Evolutionary conservation across 306 rosid genomes (phyloP), one percentile per base, ranked within the genome.

Genomic region (Dryas octopetala): DNA sequence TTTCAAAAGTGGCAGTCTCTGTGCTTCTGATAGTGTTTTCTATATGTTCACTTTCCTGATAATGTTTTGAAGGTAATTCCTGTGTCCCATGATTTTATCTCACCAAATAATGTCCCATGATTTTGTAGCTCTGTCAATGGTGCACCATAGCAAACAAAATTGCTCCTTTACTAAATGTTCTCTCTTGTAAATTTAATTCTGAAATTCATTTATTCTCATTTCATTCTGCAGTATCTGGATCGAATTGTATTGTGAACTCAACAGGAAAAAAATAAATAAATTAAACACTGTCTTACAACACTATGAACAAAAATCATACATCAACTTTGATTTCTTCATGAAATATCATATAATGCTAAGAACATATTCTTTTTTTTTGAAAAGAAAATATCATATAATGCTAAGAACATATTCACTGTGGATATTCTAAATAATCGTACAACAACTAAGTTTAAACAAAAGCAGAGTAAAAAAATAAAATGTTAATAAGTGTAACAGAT

Each of bases 1-100:
- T 82, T 76, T 41, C 50, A 3, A 47, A 71, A 48, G 38, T 81
- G 54, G 78, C 74, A 62, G 52, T 83, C 54, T 76, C 63, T 71
- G 53, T 81, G 66, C 52, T 79, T 76, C 66, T 85, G 63, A 54
- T 84, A 76, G 7, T 79, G 55, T 62, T 85, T 84, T 75, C 76
- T 71, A 57, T 79, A 58, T 84, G 78, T 71, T 75, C 70, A 64
- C 62, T 15, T 38, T 68, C 51, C 65, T 59, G 68, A 60, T 32
- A 32, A 58, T 43, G 16, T 38, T 62, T 62, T 43, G 12, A 40
- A 60, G 48, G 47, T 47, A 46, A 58, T 23, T 48, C 41, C 40
- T 32, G 19, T 66, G 46, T 73, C 62, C 53, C 38, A 40, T 15
- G 26, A 66, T 40, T 73, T 73, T 65, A 52, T 66, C 38, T 32